Percentiles rank a stretch among this genome's conserved stretches.
Evolutionary conservation across 1,284 basidiomycete species (phyloP).

Genomic region (Tilletia caries): DNA sequence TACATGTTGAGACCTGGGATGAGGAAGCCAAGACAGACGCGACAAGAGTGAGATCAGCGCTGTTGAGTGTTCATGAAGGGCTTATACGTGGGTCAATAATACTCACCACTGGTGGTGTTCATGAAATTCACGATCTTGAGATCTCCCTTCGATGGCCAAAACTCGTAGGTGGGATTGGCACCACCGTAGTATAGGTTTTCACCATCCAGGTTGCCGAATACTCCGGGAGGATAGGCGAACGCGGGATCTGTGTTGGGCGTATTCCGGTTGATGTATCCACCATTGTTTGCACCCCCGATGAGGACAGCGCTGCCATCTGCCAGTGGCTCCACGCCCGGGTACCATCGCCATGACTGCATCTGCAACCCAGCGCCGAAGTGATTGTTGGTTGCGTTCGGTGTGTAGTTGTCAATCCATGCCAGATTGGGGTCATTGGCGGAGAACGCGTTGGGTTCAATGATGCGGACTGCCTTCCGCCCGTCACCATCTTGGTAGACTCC

Average conservation of each 20-base stretch:
- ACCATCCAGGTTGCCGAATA: conserved; percentile 10
- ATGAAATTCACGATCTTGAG: conserved; percentile 40
- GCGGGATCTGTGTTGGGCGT: conserved; percentile 41
- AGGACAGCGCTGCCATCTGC: conserved; percentile 48
- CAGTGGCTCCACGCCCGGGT: conserved; percentile 50
- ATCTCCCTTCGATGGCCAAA: conserved; percentile 36
- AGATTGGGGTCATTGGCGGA: neutral
- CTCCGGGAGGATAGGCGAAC: conserved; percentile 19
- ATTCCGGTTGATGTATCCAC: conserved; percentile 53
- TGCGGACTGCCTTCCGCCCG: conserved; percentile 45
- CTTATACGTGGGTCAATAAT: no score
- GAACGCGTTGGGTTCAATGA: conserved; percentile 39
- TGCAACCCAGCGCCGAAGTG: conserved; percentile 27
- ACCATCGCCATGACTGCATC: conserved; percentile 48
- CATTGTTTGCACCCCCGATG: conserved; percentile 45
- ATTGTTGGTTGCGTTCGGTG: conserved; percentile 15
- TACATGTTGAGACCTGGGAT: conserved; percentile 51
- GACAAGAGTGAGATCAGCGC: neutral
- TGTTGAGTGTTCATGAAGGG: no score
- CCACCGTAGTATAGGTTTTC: conserved; percentile 31
- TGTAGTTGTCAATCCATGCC: conserved; percentile 10
- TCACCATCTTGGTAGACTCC: conserved; percentile 42
- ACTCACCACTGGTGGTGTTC: conserved; percentile 38
- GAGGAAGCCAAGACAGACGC: no score
- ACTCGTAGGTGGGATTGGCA: conserved; percentile 49